Percentiles rank a stretch among this genome's conserved stretches.
These are phyloP conservation scores for Fusarium coffeatum DNA, from an alignment of 2,329 filamentous ascomycete genomes.

Conservation along the genomic window DNA sequence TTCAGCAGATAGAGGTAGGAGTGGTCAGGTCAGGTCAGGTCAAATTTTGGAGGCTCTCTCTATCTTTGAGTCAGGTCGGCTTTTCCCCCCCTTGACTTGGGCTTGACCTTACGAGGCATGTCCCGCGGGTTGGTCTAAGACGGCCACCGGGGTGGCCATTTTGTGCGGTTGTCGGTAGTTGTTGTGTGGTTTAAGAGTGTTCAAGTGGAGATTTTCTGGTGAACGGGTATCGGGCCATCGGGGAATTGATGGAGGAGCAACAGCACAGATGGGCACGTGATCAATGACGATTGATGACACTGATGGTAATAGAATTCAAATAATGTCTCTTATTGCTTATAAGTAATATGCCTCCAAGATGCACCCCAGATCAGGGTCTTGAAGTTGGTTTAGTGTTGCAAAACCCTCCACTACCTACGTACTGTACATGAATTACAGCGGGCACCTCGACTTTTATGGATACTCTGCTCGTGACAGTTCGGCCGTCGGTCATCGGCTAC, in stretches of 20 bases:
- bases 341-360: background rate
- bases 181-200: background rate
- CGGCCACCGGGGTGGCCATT: constrained; percentile 43
- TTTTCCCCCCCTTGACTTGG: constrained; percentile 5
- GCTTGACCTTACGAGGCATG: constrained; percentile 9
- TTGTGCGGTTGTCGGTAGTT: constrained; percentile 37
- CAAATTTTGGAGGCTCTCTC: constrained; percentile 1
- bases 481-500: constrained; percentile 39
- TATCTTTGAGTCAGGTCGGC: background rate
- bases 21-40: background rate
- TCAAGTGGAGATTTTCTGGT: constrained; percentile 11
- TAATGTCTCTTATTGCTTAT: background rate
- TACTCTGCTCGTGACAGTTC: constrained; percentile 2
- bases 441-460: background rate
- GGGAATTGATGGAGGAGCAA: background rate
- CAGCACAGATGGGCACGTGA: constrained; percentile 2
- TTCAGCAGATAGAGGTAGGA: background rate
- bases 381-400: constrained; percentile 27
- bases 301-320: background rate
- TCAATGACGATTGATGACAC: background rate
- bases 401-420: constrained; percentile 2
- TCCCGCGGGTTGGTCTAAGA: constrained; percentile 17
- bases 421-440: background rate
- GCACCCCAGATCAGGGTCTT: constrained; percentile 12
- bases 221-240: constrained; percentile 33